These are phyloP conservation scores for Raphanus hybrid DNA, from an alignment of 441 rosid species.

Conservation along the genomic window DNA sequence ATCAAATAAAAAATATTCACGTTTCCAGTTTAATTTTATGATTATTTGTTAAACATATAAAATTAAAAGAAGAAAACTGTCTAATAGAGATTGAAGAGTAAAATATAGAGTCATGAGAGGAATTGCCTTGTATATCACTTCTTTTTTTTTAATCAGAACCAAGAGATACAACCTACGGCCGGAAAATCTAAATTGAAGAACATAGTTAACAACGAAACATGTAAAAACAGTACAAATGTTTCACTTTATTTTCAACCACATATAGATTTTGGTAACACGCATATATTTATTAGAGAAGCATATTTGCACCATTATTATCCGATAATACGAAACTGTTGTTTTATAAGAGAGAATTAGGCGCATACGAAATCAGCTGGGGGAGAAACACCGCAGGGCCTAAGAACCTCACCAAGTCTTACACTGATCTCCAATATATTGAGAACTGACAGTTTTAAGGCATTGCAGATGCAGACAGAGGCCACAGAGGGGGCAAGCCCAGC, in stretches of 20 bases:
- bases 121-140: no score
- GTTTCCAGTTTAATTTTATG: no score
- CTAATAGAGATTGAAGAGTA: no score
- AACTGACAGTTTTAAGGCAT: not conserved
- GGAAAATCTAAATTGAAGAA: not conserved
- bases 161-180: not conserved
- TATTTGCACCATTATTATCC: not conserved
- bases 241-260: not conserved
- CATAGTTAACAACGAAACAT: not conserved
- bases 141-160: not conserved
- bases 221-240: not conserved
- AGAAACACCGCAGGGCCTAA: not conserved
- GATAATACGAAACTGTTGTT: not conserved
- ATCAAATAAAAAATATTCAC: no score
- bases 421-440: not conserved
- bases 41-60: no score
- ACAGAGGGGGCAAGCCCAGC: not conserved
- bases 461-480: conserved; percentile 5
- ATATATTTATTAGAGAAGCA: not conserved
- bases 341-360: conserved; percentile 1
- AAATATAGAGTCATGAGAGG: no score
- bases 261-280: not conserved
- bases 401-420: not conserved
- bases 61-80: no score
- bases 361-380: not conserved